These are phyloP conservation scores for Penicillium thymicola DNA, from an alignment of 2,329 filamentous ascomycete species.

Conservation along the genomic window DNA sequence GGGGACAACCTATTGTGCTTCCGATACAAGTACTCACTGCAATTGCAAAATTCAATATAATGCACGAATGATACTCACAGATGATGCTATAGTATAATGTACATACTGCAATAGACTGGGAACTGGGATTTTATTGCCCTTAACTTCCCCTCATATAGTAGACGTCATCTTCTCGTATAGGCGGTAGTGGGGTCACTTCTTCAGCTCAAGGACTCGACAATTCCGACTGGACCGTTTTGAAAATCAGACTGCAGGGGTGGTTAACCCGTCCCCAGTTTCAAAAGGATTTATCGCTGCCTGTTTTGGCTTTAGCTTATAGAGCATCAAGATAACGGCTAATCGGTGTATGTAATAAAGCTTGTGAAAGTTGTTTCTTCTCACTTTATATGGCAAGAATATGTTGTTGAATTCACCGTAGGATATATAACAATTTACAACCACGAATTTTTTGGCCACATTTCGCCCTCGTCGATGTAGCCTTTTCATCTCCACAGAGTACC, in stretches of 20 bases:
- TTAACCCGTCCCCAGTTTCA: constrained; percentile 1
- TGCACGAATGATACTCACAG: too few relatives aligned
- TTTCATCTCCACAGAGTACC: background rate
- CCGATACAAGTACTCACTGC: background rate
- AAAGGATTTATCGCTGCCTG: constrained; percentile 1
- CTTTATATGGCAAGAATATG: too few relatives aligned
- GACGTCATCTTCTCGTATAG: constrained; percentile 27
- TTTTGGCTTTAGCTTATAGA: background rate
- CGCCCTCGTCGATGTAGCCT: background rate
- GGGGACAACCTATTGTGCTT: background rate
- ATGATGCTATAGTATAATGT: background rate
- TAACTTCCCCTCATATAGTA: constrained; percentile 15
- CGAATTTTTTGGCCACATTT: background rate
- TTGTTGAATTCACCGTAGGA: background rate
- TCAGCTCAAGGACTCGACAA: constrained; percentile 14
- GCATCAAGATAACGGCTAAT: background rate
- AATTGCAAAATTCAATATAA: background rate
- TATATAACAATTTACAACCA: background rate
- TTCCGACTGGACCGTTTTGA: constrained; percentile 20
- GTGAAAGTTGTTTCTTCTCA: too few relatives aligned
- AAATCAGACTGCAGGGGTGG: background rate
- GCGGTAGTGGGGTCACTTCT: constrained; percentile 8
- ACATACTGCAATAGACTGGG: background rate
- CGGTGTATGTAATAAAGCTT: background rate
- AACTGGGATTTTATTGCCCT: background rate